A percentile compares a stretch with the other conserved stretches of the same genome.
These are phyloP conservation scores for Fusarium sp. DNA, from an alignment of 2,329 filamentous ascomycete species.

Conservation along the genomic window DNA sequence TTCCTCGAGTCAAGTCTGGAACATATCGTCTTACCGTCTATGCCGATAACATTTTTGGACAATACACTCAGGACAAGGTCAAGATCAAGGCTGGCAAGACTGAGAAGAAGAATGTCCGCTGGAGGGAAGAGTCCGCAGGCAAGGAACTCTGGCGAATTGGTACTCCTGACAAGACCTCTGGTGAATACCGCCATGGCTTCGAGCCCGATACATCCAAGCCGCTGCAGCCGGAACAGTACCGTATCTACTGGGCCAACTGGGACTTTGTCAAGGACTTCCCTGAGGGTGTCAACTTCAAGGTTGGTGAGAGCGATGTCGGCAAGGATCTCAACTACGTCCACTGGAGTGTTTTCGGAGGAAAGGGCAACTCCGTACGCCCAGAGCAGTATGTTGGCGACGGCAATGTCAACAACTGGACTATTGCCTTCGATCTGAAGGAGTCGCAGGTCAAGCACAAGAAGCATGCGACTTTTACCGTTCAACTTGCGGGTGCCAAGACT, in stretches of 20 bases:
- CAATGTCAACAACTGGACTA: slow-evolving; percentile 68
- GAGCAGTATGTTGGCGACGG: slow-evolving; percentile 54
- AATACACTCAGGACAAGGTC: slow-evolving; percentile 64
- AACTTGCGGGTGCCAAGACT: slow-evolving; percentile 70
- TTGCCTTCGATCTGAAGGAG: slow-evolving; percentile 60
- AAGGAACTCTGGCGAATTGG: slow-evolving; percentile 71
- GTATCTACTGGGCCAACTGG: slow-evolving; percentile 69
- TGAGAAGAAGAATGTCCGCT: slow-evolving; percentile 53
- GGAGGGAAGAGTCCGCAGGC: slow-evolving; percentile 65
- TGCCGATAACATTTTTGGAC: slow-evolving; percentile 69
- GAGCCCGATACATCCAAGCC: slow-evolving; percentile 58
- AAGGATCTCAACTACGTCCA: slow-evolving; percentile 71
- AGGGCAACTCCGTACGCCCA: slow-evolving; percentile 58
- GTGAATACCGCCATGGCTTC: slow-evolving; percentile 69
- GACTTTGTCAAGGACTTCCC: slow-evolving; percentile 70
- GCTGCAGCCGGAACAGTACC: slow-evolving; percentile 64
- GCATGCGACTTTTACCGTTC: slow-evolving; percentile 68
- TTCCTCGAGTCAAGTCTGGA: slow-evolving; percentile 65
- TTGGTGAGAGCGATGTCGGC: slow-evolving; percentile 60
- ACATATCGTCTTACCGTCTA: slow-evolving; percentile 72
- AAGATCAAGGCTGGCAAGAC: slow-evolving; percentile 51
- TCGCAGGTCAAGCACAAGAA: slow-evolving; percentile 53
- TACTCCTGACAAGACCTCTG: slow-evolving; percentile 68
- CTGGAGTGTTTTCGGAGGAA: slow-evolving; percentile 70
- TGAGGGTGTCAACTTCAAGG: slow-evolving; percentile 64